phyloP scores from a whole-genome alignment of 805 yeast genomes.

The Yamadazyma scolyti region DNA sequence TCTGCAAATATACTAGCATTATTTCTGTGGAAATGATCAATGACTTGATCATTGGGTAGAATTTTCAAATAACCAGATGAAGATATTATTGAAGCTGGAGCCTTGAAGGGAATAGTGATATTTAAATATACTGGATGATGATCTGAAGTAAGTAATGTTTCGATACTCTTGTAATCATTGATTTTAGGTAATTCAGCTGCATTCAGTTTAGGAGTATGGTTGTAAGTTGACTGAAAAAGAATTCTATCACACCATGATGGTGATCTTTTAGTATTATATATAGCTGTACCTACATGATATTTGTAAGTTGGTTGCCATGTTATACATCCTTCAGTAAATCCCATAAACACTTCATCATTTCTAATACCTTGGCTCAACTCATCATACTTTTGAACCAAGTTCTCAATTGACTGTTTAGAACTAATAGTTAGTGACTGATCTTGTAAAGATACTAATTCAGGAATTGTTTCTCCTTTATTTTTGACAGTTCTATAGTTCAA shows the following conservation, averaged over 20 bases:
- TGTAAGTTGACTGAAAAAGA: constrained; percentile 48
- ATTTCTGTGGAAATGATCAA: constrained; percentile 12
- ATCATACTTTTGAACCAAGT: constrained; percentile 36
- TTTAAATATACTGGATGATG: constrained; percentile 73
- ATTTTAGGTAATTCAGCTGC: constrained; percentile 19
- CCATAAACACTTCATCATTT: constrained; percentile 48
- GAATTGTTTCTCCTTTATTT: constrained; percentile 8
- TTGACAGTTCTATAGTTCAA: constrained; percentile 66
- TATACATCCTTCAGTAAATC: constrained; percentile 65
- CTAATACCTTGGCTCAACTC: constrained; percentile 45
- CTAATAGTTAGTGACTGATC: constrained; percentile 15
- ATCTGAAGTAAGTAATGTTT: constrained; percentile 56
- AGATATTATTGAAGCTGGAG: constrained; percentile 32
- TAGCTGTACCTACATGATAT: constrained; percentile 47
- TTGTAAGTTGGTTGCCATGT: constrained; percentile 81
- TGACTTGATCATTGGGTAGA: constrained; percentile 16
- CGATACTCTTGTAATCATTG: constrained; percentile 47
- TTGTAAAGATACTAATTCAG: constrained; percentile 21
- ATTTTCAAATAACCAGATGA: constrained; percentile 27
- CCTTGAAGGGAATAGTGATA: constrained; percentile 42
- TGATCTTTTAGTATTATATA: constrained; percentile 53
- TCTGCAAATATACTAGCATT: constrained; percentile 9
- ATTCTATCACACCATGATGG: constrained; percentile 95
- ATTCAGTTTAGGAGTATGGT: constrained; percentile 1
- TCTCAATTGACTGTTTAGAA: constrained; percentile 10